phyloP scores from a whole-genome alignment of 2,329 filamentous ascomycete genomes.

The Leptodontidium sp. region DNA sequence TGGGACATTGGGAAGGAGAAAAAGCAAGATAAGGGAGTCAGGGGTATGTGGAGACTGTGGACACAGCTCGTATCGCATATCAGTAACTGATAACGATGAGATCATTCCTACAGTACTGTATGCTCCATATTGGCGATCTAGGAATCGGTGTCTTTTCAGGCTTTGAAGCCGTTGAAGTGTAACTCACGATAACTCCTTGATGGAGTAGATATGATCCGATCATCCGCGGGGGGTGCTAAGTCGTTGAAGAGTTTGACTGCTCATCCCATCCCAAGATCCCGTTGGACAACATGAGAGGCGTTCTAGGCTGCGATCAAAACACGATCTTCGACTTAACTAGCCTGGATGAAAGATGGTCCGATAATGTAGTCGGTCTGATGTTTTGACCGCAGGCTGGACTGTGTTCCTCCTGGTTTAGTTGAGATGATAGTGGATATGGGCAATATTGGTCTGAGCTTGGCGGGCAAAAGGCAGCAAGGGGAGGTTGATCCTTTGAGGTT shows the following conservation, averaged over 20 bases:
- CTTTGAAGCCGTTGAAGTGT: conserved; percentile 9
- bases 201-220: background rate
- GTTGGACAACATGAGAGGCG: background rate
- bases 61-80: conserved; percentile 8
- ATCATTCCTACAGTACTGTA: background rate
- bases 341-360: background rate
- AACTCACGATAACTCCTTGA: background rate
- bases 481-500: background rate
- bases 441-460: background rate
- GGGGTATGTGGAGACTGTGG: background rate
- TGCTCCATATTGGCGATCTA: background rate
- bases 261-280: background rate
- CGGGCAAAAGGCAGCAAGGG: background rate
- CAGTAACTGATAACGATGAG: conserved; percentile 6
- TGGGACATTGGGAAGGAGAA: conserved; percentile 1
- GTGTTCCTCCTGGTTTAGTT: background rate
- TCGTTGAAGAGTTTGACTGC: background rate
- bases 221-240: background rate
- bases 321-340: background rate
- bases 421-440: background rate
- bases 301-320: background rate
- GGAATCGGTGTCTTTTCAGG: background rate
- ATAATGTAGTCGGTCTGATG: background rate
- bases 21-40: conserved; percentile 13
- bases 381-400: background rate